Evolutionary conservation across 2,329 filamentous ascomycete genomes (phyloP).

Genomic region (Pseudopithomyces maydicus): DNA sequence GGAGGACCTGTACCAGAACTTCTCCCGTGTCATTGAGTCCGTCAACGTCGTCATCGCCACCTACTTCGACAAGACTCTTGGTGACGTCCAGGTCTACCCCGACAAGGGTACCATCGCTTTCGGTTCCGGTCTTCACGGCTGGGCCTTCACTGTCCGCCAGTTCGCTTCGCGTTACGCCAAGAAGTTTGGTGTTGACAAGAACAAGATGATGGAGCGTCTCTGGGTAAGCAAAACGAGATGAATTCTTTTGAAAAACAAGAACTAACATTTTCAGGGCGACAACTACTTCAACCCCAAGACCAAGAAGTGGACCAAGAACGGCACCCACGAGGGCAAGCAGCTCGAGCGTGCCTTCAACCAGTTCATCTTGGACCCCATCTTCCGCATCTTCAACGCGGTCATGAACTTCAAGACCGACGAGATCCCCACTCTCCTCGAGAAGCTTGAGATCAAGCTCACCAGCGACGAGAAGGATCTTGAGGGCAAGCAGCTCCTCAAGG

Average conservation of each 20-base stretch:
- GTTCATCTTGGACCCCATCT: slow-evolving; percentile 99
- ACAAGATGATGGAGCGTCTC: slow-evolving; percentile 99
- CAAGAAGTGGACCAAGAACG: slow-evolving; percentile 99
- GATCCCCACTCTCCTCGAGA: slow-evolving; percentile 78
- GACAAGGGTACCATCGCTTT: slow-evolving; percentile 98
- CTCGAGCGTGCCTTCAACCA: slow-evolving; percentile 99
- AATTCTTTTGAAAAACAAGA: slow-evolving; percentile 21
- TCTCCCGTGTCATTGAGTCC: slow-evolving; percentile 99
- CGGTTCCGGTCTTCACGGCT: slow-evolving; percentile 99
- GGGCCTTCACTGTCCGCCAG: slow-evolving; percentile 99
- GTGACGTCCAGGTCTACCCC: slow-evolving; percentile 98
- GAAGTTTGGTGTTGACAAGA: slow-evolving; percentile 99
- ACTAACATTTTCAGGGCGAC: slow-evolving; percentile 67
- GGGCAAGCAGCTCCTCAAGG: slow-evolving; percentile 97
- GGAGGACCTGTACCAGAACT: slow-evolving; percentile 99
- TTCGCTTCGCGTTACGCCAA: slow-evolving; percentile 96
- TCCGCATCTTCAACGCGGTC: slow-evolving; percentile 95
- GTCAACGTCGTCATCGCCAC: slow-evolving; percentile 99
- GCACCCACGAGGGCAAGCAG: slow-evolving; percentile 80
- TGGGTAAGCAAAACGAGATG: slow-evolving; percentile 72
- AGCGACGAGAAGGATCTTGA: slow-evolving; percentile 88
- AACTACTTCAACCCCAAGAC: slow-evolving; percentile 99
- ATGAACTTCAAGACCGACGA: slow-evolving; percentile 99
- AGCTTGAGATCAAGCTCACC: slow-evolving; percentile 92
- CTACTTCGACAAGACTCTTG: slow-evolving; percentile 95